Evolutionary conservation across 75 land plant genomes (phyloP).

Genomic region (Sequoiadendron giganteum): DNA sequence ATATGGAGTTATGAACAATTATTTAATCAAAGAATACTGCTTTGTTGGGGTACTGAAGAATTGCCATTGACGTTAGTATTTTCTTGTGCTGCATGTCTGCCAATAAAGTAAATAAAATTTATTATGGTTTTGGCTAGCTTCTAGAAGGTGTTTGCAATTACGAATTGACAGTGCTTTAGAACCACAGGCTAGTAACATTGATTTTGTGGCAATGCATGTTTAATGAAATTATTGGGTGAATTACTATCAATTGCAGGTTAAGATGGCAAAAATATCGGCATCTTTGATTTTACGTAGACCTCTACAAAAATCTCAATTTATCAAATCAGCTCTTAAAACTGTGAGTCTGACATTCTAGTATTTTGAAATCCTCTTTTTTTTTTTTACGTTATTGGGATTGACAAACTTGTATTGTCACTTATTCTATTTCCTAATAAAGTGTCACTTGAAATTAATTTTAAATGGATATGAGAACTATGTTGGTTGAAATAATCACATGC

Average conservation of each 20-base stretch:
- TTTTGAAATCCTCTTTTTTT: not conserved
- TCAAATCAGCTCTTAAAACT: slow-evolving; percentile 60
- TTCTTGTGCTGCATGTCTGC: not conserved
- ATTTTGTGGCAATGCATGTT: not conserved
- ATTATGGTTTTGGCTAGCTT: not conserved
- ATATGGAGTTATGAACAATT: not conserved
- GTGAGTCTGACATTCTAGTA: slow-evolving; percentile 26
- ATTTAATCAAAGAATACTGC: not conserved
- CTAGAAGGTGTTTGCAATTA: not conserved
- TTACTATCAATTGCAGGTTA: slow-evolving; percentile 38
- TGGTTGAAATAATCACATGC: not conserved
- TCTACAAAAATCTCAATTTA: slow-evolving; percentile 47
- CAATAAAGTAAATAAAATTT: not conserved
- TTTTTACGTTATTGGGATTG: not conserved
- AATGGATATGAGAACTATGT: not conserved
- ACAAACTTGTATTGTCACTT: not conserved
- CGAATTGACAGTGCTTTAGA: not conserved
- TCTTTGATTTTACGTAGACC: slow-evolving; percentile 69
- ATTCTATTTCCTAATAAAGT: not conserved
- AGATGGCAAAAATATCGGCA: slow-evolving; percentile 58
- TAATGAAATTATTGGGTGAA: not conserved
- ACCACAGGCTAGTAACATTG: not conserved
- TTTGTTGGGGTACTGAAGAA: not conserved
- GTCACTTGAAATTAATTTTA: not conserved
- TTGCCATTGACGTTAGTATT: not conserved